phyloP scores from a whole-genome alignment of 805 yeast genomes.

The Torulaspora delbrueckii region DNA sequence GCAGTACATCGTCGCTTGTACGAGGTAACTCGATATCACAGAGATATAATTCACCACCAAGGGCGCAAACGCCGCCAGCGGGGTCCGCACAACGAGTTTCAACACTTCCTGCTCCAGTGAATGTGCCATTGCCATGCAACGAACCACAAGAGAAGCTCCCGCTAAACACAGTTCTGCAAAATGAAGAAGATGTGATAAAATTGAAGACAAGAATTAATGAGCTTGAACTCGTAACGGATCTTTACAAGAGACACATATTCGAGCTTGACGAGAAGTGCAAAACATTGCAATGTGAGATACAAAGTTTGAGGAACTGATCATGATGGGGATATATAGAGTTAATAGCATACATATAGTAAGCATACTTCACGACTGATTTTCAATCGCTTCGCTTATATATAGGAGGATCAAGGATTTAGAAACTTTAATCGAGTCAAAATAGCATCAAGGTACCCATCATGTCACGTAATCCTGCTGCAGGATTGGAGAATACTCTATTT shows the following conservation, averaged over 20 bases:
- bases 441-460: slow-evolving; percentile 9
- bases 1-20: slow-evolving; percentile 9
- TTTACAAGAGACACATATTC: slow-evolving; percentile 74
- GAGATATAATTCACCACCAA: slow-evolving; percentile 10
- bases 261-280: slow-evolving; percentile 57
- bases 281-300: slow-evolving; percentile 18
- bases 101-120: slow-evolving; percentile 1
- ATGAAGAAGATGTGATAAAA: slow-evolving; percentile 36
- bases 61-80: slow-evolving; percentile 1
- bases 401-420: background rate
- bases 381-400: background rate
- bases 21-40: slow-evolving; percentile 9
- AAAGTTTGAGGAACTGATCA: slow-evolving; percentile 8
- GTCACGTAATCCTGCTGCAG: slow-evolving; percentile 33
- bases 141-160: slow-evolving; percentile 18
- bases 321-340: background rate
- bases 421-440: background rate
- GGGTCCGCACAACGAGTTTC: slow-evolving; percentile 4
- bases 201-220: slow-evolving; percentile 78
- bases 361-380: slow-evolving; percentile 5
- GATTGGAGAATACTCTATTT: slow-evolving; percentile 35
- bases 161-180: slow-evolving; percentile 22
- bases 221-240: slow-evolving; percentile 83
- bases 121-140: background rate
- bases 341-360: slow-evolving; percentile 1